phyloP scores from a whole-genome alignment of 495 filamentous ascomycete species.

The Penicillium parvum region DNA sequence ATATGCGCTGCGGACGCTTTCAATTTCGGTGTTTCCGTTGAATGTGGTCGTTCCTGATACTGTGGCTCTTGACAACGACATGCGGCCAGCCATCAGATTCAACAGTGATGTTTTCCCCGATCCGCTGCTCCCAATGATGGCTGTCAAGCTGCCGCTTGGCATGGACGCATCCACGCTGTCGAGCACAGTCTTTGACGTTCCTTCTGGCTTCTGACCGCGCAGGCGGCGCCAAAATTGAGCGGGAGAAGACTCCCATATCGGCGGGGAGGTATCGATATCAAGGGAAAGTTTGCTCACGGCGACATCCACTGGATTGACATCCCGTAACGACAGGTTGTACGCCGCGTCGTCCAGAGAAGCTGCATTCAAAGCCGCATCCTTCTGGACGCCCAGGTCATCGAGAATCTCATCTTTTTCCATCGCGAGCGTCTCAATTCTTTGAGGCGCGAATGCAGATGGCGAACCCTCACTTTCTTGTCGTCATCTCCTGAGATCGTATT shows the following conservation, averaged over 20 bases:
- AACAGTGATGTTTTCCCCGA: slow-evolving; percentile 70
- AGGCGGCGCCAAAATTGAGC: slow-evolving; percentile 20
- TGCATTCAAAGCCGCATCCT: slow-evolving; percentile 4
- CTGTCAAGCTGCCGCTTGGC: slow-evolving; percentile 59
- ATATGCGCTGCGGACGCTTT: slow-evolving; percentile 58
- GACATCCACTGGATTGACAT: slow-evolving; percentile 57
- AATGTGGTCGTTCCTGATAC: slow-evolving; percentile 52
- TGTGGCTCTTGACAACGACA: slow-evolving; percentile 50
- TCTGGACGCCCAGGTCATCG: slow-evolving; percentile 10
- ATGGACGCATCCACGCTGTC: slow-evolving; percentile 52
- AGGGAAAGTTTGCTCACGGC: slow-evolving; percentile 52
- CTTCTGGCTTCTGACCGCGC: slow-evolving; percentile 16
- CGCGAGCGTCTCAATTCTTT: background rate
- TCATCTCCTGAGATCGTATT: no score
- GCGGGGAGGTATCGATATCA: slow-evolving; percentile 48
- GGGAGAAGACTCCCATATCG: slow-evolving; percentile 30
- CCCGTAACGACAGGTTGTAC: slow-evolving; percentile 51
- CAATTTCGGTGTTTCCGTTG: slow-evolving; percentile 50
- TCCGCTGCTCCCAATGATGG: slow-evolving; percentile 69
- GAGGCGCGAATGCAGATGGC: no score
- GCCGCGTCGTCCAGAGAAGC: slow-evolving; percentile 11
- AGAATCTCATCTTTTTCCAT: slow-evolving; percentile 21
- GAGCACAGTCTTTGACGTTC: slow-evolving; percentile 39
- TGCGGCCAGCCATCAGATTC: slow-evolving; percentile 63
- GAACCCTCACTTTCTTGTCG: no score